These are phyloP conservation scores for Phlegmacium glaucopus DNA, from an alignment of 768 basidiomycete species.

Conservation along the genomic window DNA sequence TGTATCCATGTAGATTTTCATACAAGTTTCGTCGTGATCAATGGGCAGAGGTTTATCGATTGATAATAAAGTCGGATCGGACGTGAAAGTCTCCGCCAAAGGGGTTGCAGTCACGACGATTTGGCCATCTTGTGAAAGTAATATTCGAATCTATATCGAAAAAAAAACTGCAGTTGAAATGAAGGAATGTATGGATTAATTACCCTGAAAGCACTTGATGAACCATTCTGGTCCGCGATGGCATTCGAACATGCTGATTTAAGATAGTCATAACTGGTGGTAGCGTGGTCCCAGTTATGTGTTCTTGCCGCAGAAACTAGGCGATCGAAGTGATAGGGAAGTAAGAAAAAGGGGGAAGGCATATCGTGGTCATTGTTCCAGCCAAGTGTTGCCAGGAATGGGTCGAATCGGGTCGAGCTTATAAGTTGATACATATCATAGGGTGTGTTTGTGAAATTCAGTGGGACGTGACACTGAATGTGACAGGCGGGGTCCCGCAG, in stretches of 20 bases:
- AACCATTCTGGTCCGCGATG: conserved; percentile 27
- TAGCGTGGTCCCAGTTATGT: conserved; percentile 48
- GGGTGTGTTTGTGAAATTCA: too few species aligned
- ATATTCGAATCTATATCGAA: conserved; percentile 47
- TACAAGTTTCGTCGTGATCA: conserved; percentile 7
- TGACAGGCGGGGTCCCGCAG: too few species aligned
- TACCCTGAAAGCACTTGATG: conserved; percentile 31
- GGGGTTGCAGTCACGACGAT: conserved; percentile 33
- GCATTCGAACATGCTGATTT: conserved; percentile 43
- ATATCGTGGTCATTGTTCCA: conserved; percentile 62
- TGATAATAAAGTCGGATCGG: conserved; percentile 38
- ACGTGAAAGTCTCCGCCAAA: conserved; percentile 23
- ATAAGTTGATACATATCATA: conserved; percentile 42
- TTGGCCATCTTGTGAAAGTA: conserved; percentile 36
- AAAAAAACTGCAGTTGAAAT: conserved; percentile 3
- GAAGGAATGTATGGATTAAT: not conserved
- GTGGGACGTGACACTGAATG: too few species aligned
- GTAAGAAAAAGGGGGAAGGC: conserved; percentile 59
- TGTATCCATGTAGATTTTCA: conserved; percentile 54
- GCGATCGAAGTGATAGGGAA: conserved; percentile 59
- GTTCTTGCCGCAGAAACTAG: conserved; percentile 44
- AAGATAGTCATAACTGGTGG: conserved; percentile 34
- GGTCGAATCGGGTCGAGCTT: conserved; percentile 61
- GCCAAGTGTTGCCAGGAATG: conserved; percentile 32
- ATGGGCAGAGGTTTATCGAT: conserved; percentile 32